phyloP scores from a whole-genome alignment of 176 grass and related monocot species.

The Paspalum notatum region DNA sequence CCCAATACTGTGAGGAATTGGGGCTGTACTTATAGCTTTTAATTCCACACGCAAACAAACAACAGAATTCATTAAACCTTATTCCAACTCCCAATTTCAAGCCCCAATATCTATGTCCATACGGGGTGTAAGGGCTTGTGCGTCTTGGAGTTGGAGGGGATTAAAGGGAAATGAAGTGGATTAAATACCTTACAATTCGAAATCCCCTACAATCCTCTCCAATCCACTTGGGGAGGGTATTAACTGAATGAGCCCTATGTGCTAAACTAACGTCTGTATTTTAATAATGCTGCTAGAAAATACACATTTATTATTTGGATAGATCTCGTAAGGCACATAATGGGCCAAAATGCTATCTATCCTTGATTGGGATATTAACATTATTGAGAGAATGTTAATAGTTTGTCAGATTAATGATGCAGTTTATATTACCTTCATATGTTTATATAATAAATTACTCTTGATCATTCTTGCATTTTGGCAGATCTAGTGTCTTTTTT shows the following conservation, averaged over 20 bases:
- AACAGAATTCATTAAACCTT: no score
- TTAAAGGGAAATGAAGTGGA: no score
- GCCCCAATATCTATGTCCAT: no score
- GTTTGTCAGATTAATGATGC: not conserved
- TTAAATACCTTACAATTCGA: no score
- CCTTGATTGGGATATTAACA: not conserved
- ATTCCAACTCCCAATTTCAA: no score
- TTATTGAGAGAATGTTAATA: not conserved
- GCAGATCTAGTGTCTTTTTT: constrained; percentile 33
- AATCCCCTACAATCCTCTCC: no score
- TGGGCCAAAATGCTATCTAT: not conserved
- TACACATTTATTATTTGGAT: not conserved
- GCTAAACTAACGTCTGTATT: not conserved
- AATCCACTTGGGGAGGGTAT: no score
- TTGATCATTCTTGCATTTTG: constrained; percentile 21
- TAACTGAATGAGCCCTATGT: not conserved
- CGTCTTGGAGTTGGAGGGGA: no score
- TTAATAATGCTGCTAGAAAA: not conserved
- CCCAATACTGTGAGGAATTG: no score
- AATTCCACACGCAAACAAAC: no score
- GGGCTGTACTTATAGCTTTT: no score
- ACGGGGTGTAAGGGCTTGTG: no score
- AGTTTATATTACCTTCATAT: constrained; percentile 6
- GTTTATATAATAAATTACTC: not conserved
- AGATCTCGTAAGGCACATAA: not conserved